phyloP scores from a whole-genome alignment of 2,329 filamentous ascomycete species.

The Pochonia chlamydosporia region DNA sequence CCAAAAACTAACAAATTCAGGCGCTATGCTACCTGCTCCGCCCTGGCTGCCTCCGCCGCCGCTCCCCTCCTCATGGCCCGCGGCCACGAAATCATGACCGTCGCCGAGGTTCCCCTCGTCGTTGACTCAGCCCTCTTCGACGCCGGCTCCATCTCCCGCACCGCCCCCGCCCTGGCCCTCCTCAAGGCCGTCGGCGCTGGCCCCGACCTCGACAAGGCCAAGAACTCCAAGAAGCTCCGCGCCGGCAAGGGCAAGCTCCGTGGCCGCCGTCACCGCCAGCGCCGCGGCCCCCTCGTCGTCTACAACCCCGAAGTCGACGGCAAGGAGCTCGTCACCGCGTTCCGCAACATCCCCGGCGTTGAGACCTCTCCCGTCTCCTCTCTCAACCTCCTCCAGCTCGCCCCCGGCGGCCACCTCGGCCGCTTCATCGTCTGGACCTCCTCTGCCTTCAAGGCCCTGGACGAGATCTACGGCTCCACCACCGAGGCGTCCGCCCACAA shows the following conservation, averaged over 20 bases:
- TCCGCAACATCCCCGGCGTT: constrained; percentile 98
- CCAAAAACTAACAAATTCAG: constrained; percentile 35
- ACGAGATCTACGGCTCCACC: constrained; percentile 94
- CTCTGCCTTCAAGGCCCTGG: constrained; percentile 89
- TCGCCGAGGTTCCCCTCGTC: constrained; percentile 96
- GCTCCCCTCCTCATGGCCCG: constrained; percentile 93
- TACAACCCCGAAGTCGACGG: constrained; percentile 95
- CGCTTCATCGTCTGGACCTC: constrained; percentile 99
- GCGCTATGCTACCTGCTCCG: constrained; percentile 96
- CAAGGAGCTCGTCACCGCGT: constrained; percentile 86
- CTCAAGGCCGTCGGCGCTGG: constrained; percentile 88
- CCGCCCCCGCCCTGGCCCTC: constrained; percentile 77
- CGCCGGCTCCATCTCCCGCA: constrained; percentile 76
- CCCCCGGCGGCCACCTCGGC: constrained; percentile 95
- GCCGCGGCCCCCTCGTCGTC: constrained; percentile 94
- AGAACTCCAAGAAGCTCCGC: constrained; percentile 92
- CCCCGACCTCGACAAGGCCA: constrained; percentile 90
- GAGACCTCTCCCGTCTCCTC: constrained; percentile 92
- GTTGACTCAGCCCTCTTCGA: constrained; percentile 87
- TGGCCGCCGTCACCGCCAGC: constrained; percentile 93
- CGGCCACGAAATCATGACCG: constrained; percentile 86
- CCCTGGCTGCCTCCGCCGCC: constrained; percentile 92
- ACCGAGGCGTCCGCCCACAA: constrained; percentile 86
- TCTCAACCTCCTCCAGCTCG: constrained; percentile 98
- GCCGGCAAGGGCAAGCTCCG: constrained; percentile 99